phyloP scores from a whole-genome alignment of 345 rosid genomes.

The Nephelium lappaceum region DNA sequence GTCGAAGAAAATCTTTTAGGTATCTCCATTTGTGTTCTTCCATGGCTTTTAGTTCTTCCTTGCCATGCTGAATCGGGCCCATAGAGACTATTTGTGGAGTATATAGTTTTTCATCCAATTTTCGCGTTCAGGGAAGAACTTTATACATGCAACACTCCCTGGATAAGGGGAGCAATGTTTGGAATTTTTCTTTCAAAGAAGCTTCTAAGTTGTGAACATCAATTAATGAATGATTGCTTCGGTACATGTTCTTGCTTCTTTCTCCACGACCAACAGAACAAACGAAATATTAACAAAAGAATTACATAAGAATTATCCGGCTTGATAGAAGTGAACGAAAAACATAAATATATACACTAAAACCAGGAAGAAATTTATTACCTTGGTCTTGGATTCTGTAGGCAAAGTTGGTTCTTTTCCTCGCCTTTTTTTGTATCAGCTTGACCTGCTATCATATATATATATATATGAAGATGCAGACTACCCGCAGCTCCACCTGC shows the following conservation, averaged over 20 bases:
- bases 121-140: background rate
- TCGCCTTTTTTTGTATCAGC: too few relatives aligned
- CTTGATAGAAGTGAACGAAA: too few relatives aligned
- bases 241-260: background rate
- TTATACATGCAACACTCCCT: conserved; percentile 12
- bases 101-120: background rate
- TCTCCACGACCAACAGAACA: background rate
- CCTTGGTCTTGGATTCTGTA: too few relatives aligned
- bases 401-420: too few relatives aligned
- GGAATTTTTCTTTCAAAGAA: background rate
- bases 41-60: conserved; percentile 10
- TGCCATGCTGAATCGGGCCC: conserved; percentile 19
- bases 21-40: conserved; percentile 26
- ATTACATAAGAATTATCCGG: too few relatives aligned
- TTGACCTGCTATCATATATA: too few relatives aligned
- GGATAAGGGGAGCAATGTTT: background rate
- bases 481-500: too few relatives aligned
- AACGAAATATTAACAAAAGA: too few relatives aligned
- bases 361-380: too few relatives aligned
- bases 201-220: background rate
- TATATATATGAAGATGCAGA: too few relatives aligned
- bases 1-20: conserved; percentile 12
- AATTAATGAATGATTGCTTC: background rate
- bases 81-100: conserved; percentile 9
- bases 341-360: too few relatives aligned